These are phyloP conservation scores for Aspergillus floridensis DNA, from an alignment of 2,329 filamentous ascomycete genomes.

Conservation along the genomic window DNA sequence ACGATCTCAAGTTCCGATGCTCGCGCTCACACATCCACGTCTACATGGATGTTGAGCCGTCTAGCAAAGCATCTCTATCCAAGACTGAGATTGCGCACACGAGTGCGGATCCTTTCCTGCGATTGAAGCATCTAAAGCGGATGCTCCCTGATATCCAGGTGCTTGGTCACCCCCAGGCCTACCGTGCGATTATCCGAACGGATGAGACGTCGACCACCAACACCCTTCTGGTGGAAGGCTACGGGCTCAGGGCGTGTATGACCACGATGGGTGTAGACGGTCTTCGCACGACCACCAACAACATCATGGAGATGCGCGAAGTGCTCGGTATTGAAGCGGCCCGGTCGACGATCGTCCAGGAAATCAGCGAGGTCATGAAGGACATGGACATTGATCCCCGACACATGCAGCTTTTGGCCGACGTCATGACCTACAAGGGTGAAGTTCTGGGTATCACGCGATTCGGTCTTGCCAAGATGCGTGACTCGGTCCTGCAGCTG, in stretches of 20 bases:
- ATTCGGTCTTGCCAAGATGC: slow-evolving; percentile 94
- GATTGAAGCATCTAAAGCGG: slow-evolving; percentile 82
- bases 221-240: slow-evolving; percentile 86
- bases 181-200: slow-evolving; percentile 84
- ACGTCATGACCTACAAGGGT: slow-evolving; percentile 99
- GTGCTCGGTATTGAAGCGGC: slow-evolving; percentile 95
- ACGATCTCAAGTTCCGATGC: slow-evolving; percentile 61
- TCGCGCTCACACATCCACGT: slow-evolving; percentile 64
- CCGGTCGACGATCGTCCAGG: slow-evolving; percentile 78
- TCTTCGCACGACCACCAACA: slow-evolving; percentile 72
- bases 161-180: slow-evolving; percentile 81
- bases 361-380: slow-evolving; percentile 87
- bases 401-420: slow-evolving; percentile 94
- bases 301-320: slow-evolving; percentile 81
- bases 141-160: slow-evolving; percentile 79
- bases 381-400: slow-evolving; percentile 95
- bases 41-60: slow-evolving; percentile 54
- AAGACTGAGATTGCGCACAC: slow-evolving; percentile 45
- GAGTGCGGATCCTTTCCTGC: slow-evolving; percentile 48
- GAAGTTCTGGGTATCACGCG: slow-evolving; percentile 95
- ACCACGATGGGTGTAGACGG: slow-evolving; percentile 88
- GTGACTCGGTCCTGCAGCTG: slow-evolving; percentile 88
- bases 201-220: slow-evolving; percentile 66
- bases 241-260: slow-evolving; percentile 86
- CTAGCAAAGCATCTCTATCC: slow-evolving; percentile 34